Evolutionary conservation across 306 rosid species (phyloP), one percentile per base, ranked within the genome.

Genomic region (Gillenia trifoliata): DNA sequence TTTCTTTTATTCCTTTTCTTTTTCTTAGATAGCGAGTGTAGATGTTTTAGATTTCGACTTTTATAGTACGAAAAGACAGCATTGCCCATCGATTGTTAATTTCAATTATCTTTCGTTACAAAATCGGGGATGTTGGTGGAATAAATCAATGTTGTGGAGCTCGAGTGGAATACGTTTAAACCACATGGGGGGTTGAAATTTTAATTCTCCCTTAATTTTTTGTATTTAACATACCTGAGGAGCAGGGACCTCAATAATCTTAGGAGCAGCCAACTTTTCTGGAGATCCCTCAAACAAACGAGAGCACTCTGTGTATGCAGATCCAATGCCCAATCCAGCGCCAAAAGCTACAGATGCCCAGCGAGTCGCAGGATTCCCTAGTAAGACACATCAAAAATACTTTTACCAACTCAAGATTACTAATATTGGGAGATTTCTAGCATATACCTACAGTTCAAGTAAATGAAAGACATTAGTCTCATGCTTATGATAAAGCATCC

Each of bases 341-440:
- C 97, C 97, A 81, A 88, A 90, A 81, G 96, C 97, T 68, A 91
- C 76, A 43, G 97, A 87, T 33, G 97, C 93, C 98, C 96, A 93
- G 60, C 97, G 96, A 82, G 93, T 85, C 71, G 69, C 80, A 40
- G 97, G 98, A 82, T 89, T 93, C 93, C 97, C 97, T 93, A 66
- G 57, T 43, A 19, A 20, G 61, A 36, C 29, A 80, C 40, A 70
- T 11, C 30, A 55, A 56, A 29, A 41, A 16, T 26, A 73, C 43
- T 30, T 7, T 12, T 6, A 52, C 52, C 29, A 54, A 70, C 64
- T 75, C 76, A 61, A 26, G 29, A 55, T 34, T 20, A 36, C 22
- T 28, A 36, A 1, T 55, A 55, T 25, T 8, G 57, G 16, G 5
- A 73, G 26, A 41, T 15, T 56, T 31, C 45, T 47, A n/a, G 20